Percentiles rank a stretch among this genome's conserved stretches.
phyloP scores from a whole-genome alignment of 306 rosid genomes.

The Medicago lupulina region DNA sequence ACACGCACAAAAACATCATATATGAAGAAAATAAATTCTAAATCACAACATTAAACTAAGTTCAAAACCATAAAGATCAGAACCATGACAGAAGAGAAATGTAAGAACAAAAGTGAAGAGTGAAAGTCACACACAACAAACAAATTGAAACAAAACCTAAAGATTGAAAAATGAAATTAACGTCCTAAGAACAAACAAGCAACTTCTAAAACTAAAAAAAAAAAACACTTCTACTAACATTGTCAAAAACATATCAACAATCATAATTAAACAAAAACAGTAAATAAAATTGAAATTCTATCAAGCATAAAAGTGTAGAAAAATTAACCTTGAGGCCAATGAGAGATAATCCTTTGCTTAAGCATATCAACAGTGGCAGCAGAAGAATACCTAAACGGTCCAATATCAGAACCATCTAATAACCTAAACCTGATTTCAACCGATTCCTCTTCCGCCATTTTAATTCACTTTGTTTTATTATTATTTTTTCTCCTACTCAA shows the following conservation, averaged over 20 bases:
- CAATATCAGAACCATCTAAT: slow-evolving; percentile 84
- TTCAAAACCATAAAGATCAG: not conserved
- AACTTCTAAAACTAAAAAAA: no score
- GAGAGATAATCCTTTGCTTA: slow-evolving; percentile 85
- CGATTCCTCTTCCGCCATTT: slow-evolving; percentile 90
- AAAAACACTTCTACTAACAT: no score
- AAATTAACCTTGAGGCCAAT: slow-evolving; percentile 85
- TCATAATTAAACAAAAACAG: not conserved
- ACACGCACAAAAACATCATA: not conserved
- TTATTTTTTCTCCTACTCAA: not conserved
- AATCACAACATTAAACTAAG: not conserved
- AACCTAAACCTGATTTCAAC: slow-evolving; percentile 82
- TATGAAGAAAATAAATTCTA: not conserved
- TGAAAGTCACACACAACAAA: no score
- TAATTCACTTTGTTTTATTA: slow-evolving; percentile 33
- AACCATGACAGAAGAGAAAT: not conserved
- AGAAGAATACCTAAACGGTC: slow-evolving; percentile 83
- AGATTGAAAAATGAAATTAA: no score
- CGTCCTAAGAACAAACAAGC: no score
- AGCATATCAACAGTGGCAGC: slow-evolving; percentile 84
- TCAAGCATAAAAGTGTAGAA: not conserved
- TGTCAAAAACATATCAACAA: no score
- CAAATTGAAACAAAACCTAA: no score
- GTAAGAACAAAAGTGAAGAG: no score
- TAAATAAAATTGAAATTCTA: not conserved